Base-by-base conservation (phyloP, 1,284 basidiomycete species). In the Rhizoctonia solani region DNA sequence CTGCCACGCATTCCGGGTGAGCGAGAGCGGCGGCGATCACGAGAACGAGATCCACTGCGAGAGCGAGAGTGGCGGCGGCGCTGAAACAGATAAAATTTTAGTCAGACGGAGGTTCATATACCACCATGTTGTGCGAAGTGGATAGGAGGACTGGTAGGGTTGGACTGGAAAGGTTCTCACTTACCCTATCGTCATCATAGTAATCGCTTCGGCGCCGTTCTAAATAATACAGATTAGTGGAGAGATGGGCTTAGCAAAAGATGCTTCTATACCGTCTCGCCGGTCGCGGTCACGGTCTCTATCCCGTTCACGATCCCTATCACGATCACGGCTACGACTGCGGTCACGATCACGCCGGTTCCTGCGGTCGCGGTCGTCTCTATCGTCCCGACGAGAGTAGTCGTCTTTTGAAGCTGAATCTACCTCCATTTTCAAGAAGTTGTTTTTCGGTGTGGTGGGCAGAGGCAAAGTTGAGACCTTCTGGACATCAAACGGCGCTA, bases 41-140 rank as follows among this genome's bases (percentile, higher is more conserved):
- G 72, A 44, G 77, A 77, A 29, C 87, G 81, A 44, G 88, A 88
- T 69, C 87, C 84, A 59, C 86, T 87, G 56, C 84, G 83, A 34
- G 70, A 71, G 58, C 84, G 83, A 34, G 70, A 71, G 66, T 82
- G 83, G 25, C 83, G 85, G 56, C 77, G 73, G 41, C 77, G 44
- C 44, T 46, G 21, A 21, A 21, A 21, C 19, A 46, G 44, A 39
- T 8, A 6, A 46, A 46, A 21, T 9, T 46, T 46, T 19, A 46
- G 44, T 46, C 44, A 21, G n/a, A 19, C 44, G 21, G 21, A 5
- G 9, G n/a, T 16, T 39, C 37, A 39, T 74, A 1, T 75, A 66
- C 68, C 81, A 82, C 59, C n/a, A n/a, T n/a, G n/a, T n/a, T n/a
- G n/a, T n/a, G n/a, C n/a, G n/a, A n/a, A 82, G 83, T 39, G 71